A percentile compares a stretch with the other conserved stretches of the same genome.
Evolutionary conservation across 352 stramenopile species (phyloP).

Genomic region (Bremia lactucae): DNA sequence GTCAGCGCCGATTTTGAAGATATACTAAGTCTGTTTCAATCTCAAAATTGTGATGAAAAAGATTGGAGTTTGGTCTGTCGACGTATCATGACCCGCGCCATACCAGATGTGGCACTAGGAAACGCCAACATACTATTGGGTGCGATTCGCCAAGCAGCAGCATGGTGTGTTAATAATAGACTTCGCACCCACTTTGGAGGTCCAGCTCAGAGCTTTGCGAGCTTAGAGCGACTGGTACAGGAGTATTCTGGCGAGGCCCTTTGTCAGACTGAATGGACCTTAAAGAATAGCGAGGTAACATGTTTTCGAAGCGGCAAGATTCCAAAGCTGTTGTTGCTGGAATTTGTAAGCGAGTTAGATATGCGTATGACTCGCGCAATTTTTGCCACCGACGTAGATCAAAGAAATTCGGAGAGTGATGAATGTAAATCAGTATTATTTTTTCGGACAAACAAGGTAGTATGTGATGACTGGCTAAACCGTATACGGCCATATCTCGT

Average conservation of each 20-base stretch:
- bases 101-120: background rate
- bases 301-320: slow-evolving; percentile 22
- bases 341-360: slow-evolving; percentile 49
- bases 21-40: slow-evolving; percentile 27
- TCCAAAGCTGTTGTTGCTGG: slow-evolving; percentile 32
- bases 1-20: slow-evolving; percentile 32
- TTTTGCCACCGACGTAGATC: slow-evolving; percentile 7
- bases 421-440: slow-evolving; percentile 35
- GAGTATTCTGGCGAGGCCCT: slow-evolving; percentile 15
- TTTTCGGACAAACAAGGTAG: slow-evolving; percentile 50
- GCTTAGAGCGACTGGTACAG: slow-evolving; percentile 57
- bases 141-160: slow-evolving; percentile 39
- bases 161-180: slow-evolving; percentile 61
- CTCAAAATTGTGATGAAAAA: slow-evolving; percentile 12
- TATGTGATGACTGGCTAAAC: slow-evolving; percentile 65
- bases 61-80: slow-evolving; percentile 31
- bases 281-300: slow-evolving; percentile 1
- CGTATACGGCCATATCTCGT: slow-evolving; percentile 45
- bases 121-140: slow-evolving; percentile 19
- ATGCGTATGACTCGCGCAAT: slow-evolving; percentile 30
- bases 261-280: slow-evolving; percentile 1
- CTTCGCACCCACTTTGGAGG: slow-evolving; percentile 69
- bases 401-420: slow-evolving; percentile 31
- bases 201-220: slow-evolving; percentile 62
- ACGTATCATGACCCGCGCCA: slow-evolving; percentile 11